Base-by-base conservation (phyloP, 495 filamentous ascomycete genomes). In the Corynascus novoguineensis region DNA sequence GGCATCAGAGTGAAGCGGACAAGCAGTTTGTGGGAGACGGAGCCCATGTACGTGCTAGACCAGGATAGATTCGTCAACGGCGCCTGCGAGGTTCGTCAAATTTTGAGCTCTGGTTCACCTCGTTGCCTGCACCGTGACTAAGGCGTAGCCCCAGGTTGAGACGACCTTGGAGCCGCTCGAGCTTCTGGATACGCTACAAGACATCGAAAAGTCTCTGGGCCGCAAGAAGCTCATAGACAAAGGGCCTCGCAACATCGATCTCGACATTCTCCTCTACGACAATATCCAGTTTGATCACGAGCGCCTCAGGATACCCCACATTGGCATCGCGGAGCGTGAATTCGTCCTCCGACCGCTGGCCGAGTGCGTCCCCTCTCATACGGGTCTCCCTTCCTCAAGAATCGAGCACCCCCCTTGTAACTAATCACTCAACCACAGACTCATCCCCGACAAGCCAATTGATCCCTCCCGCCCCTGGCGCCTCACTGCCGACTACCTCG, bases 1-100 rank as follows among this genome's bases (percentile, higher is more conserved):
- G 83, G 79, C 47, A 89, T 97, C 68, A 81, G 74, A 55, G 80
- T 98, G 37, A 79, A 82, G 52, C 75, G 85, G 62, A 96, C 92
- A 0, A 97, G 93, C 66, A 83, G 84, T 52, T 76, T 98, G 35
- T 98, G 92, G 77, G 90, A 97, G 73, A 98, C 92, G 7, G 83
- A 88, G 58, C 88, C 93, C 22, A 98, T 98, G 93, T 97, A 98
- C 73, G 85, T 96, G 61, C 72, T 86, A 60, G 86, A 96, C 64
- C 93, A 98, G 68, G 83, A 82, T 56, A 80, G 83, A 17, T 98
- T 97, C 64, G 72, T 97, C 38, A 98, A 98, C 68, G 93, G 91
- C 31, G 91, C 85, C 53, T 96, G 90, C 69, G 89, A 98, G 84
- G 93, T 96, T 60, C 67, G 80, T 75, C 55, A n/a, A n/a, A n/a